Base-by-base conservation (phyloP, 1,139 yeast genomes). In the Suhomyces choctaworum region DNA sequence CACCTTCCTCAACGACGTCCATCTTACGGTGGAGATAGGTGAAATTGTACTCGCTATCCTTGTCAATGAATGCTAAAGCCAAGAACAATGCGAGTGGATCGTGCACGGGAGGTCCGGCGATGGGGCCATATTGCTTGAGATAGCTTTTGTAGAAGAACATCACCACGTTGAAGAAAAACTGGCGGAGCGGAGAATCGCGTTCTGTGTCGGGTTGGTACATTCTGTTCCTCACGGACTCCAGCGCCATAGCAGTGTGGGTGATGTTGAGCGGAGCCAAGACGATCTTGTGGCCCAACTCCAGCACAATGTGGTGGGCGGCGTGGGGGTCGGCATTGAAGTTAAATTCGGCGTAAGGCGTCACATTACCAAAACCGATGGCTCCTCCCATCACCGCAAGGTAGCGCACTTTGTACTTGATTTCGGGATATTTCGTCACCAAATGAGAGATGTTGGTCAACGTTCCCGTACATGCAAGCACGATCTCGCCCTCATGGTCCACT, bases 371-470 rank as follows among this genome's bases (percentile, higher is more conserved):
- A 4, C 68, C 64, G 39, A 84, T 62, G 0, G 82, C 84, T 2
- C 92, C 94, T 5, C 95, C 95, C 95, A 86, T 86, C 11, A 82
- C 68, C 5, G 87, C 69, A 11, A 86, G 54, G 37, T 60, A 70
- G 34, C 67, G 67, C 38, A 86, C 64, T 36, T 70, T 64, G 1
- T 55, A 32, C 38, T 60, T 69, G 13, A 76, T 45, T 9, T 76
- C 71, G 0, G 92, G 92, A 46, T 72, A 71, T 29, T 58, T 58
- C 19, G 54, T 44, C 24, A 83, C 65, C 31, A 86, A 60, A 5
- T 62, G 56, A 1, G 87, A 80, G 24, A 82, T 54, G 49, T 85
- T 81, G n/a, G 95, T 85, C 47, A 82, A 60, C 0, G 94, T 73
- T 0, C 94, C 95, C 1, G 88, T 80, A 5, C 85, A 82, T 1